A percentile compares a stretch with the other conserved stretches of the same genome.
These are phyloP conservation scores for Penicillium hordei DNA, from an alignment of 2,329 filamentous ascomycete genomes.

Conservation along the genomic window DNA sequence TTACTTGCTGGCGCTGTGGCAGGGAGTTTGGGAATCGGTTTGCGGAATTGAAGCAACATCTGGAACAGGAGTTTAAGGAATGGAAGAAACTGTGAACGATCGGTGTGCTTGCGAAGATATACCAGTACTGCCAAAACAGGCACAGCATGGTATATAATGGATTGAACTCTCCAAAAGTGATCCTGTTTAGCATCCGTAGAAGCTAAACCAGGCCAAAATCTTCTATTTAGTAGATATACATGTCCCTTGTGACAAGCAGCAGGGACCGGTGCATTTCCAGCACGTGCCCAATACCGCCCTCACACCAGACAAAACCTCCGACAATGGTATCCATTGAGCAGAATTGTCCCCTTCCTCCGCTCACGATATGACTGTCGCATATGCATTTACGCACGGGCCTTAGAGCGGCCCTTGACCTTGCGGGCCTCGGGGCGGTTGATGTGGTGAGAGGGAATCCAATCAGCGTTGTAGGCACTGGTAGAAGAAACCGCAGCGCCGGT, in stretches of 20 bases:
- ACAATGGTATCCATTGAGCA: slow-evolving; percentile 8
- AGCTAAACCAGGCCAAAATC: slow-evolving; percentile 9
- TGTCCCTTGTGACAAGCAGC: slow-evolving; percentile 9
- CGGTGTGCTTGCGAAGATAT: not conserved
- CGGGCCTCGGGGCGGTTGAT: slow-evolving; percentile 77
- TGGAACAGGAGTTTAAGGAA: slow-evolving; percentile 69
- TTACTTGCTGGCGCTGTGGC: slow-evolving; percentile 84
- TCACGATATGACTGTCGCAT: not conserved
- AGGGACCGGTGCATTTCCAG: slow-evolving; percentile 19
- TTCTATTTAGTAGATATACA: slow-evolving; percentile 21
- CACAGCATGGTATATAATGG: slow-evolving; percentile 2
- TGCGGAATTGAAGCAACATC: slow-evolving; percentile 69
- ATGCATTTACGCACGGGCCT: slow-evolving; percentile 35
- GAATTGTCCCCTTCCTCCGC: slow-evolving; percentile 6
- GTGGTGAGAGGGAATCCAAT: slow-evolving; percentile 89
- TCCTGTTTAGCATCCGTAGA: slow-evolving; percentile 5
- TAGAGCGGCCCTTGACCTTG: slow-evolving; percentile 55
- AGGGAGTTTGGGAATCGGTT: slow-evolving; percentile 73
- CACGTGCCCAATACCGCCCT: slow-evolving; percentile 4
- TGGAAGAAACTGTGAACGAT: slow-evolving; percentile 65
- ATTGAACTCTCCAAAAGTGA: slow-evolving; percentile 7
- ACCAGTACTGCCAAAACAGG: not conserved
- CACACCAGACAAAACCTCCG: slow-evolving; percentile 1
- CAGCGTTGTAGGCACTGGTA: slow-evolving; percentile 79
- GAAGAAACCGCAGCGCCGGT: slow-evolving; percentile 69